Conservation (phyloP, 2,329 filamentous ascomycete species). For the Fusarium tanahbumbuense region DNA sequence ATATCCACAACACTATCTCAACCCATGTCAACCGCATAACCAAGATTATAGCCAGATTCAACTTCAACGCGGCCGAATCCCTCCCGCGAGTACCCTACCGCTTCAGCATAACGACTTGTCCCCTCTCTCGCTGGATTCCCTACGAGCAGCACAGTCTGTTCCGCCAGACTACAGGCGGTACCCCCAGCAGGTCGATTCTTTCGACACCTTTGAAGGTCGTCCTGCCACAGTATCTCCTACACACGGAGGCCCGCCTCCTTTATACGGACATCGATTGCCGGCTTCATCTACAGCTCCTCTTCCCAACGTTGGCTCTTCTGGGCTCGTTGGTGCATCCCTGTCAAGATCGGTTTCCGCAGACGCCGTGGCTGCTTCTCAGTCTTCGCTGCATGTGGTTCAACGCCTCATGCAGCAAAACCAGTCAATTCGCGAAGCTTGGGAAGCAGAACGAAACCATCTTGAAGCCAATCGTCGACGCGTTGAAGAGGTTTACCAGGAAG, state of each 20-base stretch:
- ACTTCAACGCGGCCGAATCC: slow-evolving; percentile 37
- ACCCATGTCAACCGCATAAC: slow-evolving; percentile 30
- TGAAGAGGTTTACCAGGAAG: slow-evolving; percentile 67
- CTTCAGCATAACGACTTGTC: slow-evolving; percentile 26
- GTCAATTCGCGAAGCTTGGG: slow-evolving; percentile 62
- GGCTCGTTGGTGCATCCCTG: slow-evolving; percentile 41
- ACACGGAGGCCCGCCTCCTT: slow-evolving; percentile 26
- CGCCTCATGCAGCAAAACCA: slow-evolving; percentile 57
- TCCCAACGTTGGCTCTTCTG: slow-evolving; percentile 35
- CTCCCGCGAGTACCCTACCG: slow-evolving; percentile 42
- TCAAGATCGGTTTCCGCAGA: slow-evolving; percentile 49
- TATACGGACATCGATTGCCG: slow-evolving; percentile 31
- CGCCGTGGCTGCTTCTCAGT: slow-evolving; percentile 47
- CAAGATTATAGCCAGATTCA: slow-evolving; percentile 34
- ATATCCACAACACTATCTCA: slow-evolving; percentile 40
- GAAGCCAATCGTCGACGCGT: slow-evolving; percentile 65
- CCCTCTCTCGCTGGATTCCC: slow-evolving; percentile 44
- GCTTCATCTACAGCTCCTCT: slow-evolving; percentile 40
- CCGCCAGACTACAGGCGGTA: slow-evolving; percentile 23
- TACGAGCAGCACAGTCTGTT: slow-evolving; percentile 41
- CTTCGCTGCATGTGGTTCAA: slow-evolving; percentile 53
- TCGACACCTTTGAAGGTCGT: slow-evolving; percentile 19
- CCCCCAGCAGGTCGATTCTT: slow-evolving; percentile 35
- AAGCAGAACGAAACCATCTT: slow-evolving; percentile 64
- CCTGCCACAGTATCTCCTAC: slow-evolving; percentile 36